A percentile compares a stretch with the other conserved stretches of the same genome.
Evolutionary conservation across 192 early-diverging fungal species (phyloP).

Genomic region (Podila epicladia): DNA sequence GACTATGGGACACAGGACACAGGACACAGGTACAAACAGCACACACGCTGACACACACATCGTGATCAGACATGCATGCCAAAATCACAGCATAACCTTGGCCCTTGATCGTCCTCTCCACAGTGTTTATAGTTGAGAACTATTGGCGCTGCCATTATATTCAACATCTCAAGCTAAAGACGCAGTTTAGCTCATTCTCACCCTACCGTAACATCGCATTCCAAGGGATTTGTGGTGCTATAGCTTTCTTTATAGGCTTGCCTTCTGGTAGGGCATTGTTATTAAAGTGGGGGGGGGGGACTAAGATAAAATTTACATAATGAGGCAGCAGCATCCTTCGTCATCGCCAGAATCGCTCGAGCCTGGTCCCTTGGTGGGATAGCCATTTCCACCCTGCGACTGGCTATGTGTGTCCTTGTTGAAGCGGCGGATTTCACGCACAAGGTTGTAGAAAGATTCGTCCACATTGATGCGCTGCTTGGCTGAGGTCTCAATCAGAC

Average conservation of each 20-base stretch:
- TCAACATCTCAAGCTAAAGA: too few relatives aligned
- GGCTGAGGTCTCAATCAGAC: conserved; percentile 88
- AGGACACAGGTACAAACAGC: not conserved
- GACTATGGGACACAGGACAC: conserved; percentile 1
- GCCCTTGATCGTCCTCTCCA: not conserved
- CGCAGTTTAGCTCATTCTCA: too few relatives aligned
- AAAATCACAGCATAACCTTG: not conserved
- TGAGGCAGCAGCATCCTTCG: conserved; percentile 64
- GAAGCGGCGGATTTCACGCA: conserved; percentile 80
- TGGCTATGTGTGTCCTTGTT: conserved; percentile 68
- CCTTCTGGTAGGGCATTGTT: too few relatives aligned
- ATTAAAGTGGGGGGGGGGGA: too few relatives aligned
- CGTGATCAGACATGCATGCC: not conserved
- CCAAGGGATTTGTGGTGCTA: too few relatives aligned
- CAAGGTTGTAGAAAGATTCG: conserved; percentile 85
- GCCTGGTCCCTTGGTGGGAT: conserved; percentile 41
- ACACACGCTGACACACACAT: not conserved
- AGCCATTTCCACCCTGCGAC: conserved; percentile 7
- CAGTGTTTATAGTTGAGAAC: too few relatives aligned
- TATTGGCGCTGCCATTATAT: too few relatives aligned
- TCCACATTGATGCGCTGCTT: conserved; percentile 90
- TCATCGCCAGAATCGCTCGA: conserved; percentile 13
- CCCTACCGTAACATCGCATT: too few relatives aligned
- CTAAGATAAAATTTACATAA: conserved; percentile 50
- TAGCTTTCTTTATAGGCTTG: too few relatives aligned